Base-by-base conservation (phyloP, 2,329 filamentous ascomycete species). In the Claviceps paspali region DNA sequence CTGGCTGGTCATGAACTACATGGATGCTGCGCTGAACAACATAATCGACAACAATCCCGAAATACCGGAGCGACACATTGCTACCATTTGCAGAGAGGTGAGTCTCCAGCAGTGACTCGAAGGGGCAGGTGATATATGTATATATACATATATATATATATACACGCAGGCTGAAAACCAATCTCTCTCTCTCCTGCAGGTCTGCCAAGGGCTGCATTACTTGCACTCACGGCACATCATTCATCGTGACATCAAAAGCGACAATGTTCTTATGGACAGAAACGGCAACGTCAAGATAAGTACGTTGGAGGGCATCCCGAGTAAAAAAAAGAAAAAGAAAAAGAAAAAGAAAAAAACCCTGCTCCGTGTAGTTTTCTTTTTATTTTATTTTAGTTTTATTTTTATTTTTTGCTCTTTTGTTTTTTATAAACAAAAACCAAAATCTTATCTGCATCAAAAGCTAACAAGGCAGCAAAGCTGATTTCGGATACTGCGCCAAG, bases 231-330 rank as follows among this genome's bases (percentile, higher is more conserved):
- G 95, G 57, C 87, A 85, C 62, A 95, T 96, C 48, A 96, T 96
- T 47, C 88, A 96, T 59, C 82, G 88, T 64, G 88, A 96, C 59
- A 96, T 96, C 10, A 96, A 96, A 74, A 88, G 82, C 63, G 88
- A 95, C 66, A 96, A 96, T 55, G 87, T 96, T 47, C 73, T 96
- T 38, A 72, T 96, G 47, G 86, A 93, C 55, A 31, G 29, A 31
- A 21, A 82, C 17, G 33, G 24, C 23, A 14, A 27, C 21, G 17
- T 28, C 3, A 28, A 28, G 22, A 33, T 33, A 7, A 24, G 32
- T 17, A 22, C 10, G 29, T 19, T 8, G n/a, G 4, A 26, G 4
- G 8, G 9, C 8, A 10, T 26, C 8, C 24, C 11, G n/a, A n/a
- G n/a, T n/a, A n/a, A n/a, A n/a, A n/a, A n/a, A n/a, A n/a, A n/a